Evolutionary conservation across 257 asterid genomes (phyloP).

Genomic region (Solanum dulcamara): DNA sequence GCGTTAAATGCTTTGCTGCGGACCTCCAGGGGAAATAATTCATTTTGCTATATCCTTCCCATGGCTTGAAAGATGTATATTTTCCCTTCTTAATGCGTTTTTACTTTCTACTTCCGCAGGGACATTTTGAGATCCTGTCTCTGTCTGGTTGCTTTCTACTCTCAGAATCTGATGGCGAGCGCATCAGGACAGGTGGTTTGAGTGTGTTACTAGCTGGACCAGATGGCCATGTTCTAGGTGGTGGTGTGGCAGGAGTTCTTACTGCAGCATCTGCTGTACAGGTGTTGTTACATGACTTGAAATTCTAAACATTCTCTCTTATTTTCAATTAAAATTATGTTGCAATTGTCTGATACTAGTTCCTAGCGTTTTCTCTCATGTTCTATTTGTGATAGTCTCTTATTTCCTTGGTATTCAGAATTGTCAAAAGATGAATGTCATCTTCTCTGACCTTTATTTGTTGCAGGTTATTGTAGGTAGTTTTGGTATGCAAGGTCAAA

Average conservation of each 20-base stretch:
- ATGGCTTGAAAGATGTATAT: not conserved
- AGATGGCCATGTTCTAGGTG: conserved; percentile 8
- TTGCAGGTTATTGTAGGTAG: conserved; percentile 8
- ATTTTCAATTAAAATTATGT: not conserved
- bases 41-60: not conserved
- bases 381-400: not conserved
- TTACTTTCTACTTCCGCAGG: conserved; percentile 3
- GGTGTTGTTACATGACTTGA: conserved; percentile 1
- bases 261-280: conserved; percentile 7
- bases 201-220: conserved; percentile 7
- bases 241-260: conserved; percentile 11
- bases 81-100: not conserved
- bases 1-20: not conserved
- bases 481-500: not conserved
- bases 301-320: not conserved
- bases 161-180: conserved; percentile 6
- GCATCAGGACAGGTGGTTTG: conserved; percentile 9
- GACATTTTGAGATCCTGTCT: conserved; percentile 13
- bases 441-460: not conserved
- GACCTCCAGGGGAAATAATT: not conserved
- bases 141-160: conserved; percentile 7
- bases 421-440: not conserved
- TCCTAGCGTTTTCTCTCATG: not conserved
- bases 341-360: not conserved
- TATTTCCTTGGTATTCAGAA: not conserved